These are phyloP conservation scores for Aspergillus leporis DNA, from an alignment of 495 filamentous ascomycete species.

Conservation along the genomic window DNA sequence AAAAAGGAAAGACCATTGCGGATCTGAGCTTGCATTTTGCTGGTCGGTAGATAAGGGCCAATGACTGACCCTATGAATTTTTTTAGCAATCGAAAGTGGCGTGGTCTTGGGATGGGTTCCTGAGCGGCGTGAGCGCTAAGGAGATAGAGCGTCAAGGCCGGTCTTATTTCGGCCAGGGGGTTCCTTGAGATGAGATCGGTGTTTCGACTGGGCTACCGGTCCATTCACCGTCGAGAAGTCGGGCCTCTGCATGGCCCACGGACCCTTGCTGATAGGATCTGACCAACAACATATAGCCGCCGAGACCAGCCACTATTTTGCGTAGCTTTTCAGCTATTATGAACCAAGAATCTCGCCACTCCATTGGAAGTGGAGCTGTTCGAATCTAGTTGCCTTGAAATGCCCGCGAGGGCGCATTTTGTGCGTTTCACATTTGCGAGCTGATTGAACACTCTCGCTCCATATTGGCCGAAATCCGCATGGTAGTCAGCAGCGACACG, in stretches of 20 bases:
- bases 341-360: neutral
- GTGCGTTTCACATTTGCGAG: conserved; percentile 15
- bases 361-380: neutral
- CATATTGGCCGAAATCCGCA: conserved; percentile 11
- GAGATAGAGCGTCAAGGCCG: conserved; percentile 2
- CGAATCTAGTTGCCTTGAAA: neutral
- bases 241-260: neutral
- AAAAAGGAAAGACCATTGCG: conserved; percentile 15
- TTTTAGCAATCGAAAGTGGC: conserved; percentile 11
- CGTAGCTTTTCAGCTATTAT: neutral
- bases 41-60: conserved; percentile 7
- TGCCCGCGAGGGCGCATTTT: neutral
- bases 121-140: conserved; percentile 20
- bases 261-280: conserved; percentile 1
- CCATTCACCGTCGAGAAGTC: neutral
- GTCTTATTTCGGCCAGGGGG: conserved; percentile 4
- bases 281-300: conserved; percentile 1
- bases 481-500: neutral
- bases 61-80: conserved; percentile 1
- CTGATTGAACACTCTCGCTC: conserved; percentile 4
- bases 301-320: conserved; percentile 5
- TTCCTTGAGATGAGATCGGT: neutral
- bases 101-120: conserved; percentile 20
- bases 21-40: conserved; percentile 9
- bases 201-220: neutral